Percentiles rank a stretch among this genome's conserved stretches.
Conservation (phyloP, 805 yeast species). For the Peterozyma xylosa region DNA sequence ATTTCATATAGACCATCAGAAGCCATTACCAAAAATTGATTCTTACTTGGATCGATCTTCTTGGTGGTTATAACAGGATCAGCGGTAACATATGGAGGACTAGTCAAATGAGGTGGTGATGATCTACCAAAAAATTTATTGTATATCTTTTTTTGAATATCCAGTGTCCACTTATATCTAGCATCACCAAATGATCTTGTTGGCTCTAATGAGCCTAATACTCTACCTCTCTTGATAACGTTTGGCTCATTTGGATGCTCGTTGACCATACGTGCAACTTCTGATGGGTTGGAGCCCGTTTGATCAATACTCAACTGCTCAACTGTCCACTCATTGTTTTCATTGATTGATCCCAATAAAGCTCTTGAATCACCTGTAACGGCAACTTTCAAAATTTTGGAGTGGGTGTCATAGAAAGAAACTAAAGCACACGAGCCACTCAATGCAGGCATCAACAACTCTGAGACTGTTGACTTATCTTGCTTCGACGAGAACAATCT, state of each 20-base stretch:
- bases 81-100: constrained; percentile 98
- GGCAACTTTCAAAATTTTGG: constrained; percentile 74
- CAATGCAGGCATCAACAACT: constrained; percentile 81
- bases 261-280: constrained; percentile 69
- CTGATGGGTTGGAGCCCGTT: constrained; percentile 86
- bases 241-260: constrained; percentile 93
- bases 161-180: constrained; percentile 73
- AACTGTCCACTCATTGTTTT: constrained; percentile 76
- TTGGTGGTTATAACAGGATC: constrained; percentile 88
- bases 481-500: constrained; percentile 61
- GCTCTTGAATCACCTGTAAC: constrained; percentile 97
- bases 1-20: constrained; percentile 92
- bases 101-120: constrained; percentile 62
- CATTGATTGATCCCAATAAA: constrained; percentile 65
- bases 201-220: constrained; percentile 90
- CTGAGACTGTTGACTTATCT: constrained; percentile 58
- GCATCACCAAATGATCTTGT: constrained; percentile 97
- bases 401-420: constrained; percentile 75
- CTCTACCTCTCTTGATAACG: constrained; percentile 80
- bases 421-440: constrained; percentile 93
- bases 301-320: constrained; percentile 83
- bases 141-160: constrained; percentile 67
- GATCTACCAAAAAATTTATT: constrained; percentile 75
- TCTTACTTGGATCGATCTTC: constrained; percentile 57
- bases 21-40: constrained; percentile 86